phyloP scores from a whole-genome alignment of 106 monocot species.

The Xerophyta viscosa region DNA sequence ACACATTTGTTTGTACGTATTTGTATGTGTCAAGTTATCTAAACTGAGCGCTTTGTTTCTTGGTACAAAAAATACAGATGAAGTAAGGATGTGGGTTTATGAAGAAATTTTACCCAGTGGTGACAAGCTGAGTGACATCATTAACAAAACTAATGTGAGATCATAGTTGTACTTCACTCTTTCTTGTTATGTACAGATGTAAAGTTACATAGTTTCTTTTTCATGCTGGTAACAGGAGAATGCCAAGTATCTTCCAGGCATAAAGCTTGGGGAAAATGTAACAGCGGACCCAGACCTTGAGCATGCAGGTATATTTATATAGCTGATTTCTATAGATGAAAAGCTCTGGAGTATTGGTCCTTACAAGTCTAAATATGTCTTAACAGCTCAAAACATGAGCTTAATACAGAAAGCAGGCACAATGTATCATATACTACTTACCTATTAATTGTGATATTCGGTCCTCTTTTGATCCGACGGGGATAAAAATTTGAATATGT shows the following conservation, averaged over 20 bases:
- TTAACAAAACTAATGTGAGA: constrained; percentile 68
- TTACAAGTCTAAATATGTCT: too few relatives aligned
- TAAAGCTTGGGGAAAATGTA: constrained; percentile 81
- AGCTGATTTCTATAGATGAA: too few relatives aligned
- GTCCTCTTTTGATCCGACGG: too few relatives aligned
- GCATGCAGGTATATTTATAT: constrained; percentile 81
- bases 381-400: too few relatives aligned
- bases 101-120: constrained; percentile 72
- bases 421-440: too few relatives aligned
- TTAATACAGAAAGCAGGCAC: too few relatives aligned
- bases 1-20: too few relatives aligned
- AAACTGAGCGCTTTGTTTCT: not conserved
- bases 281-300: constrained; percentile 81
- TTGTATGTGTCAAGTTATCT: not conserved
- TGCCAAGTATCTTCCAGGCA: constrained; percentile 79
- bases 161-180: not conserved
- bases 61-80: constrained; percentile 31
- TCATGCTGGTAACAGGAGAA: constrained; percentile 57
- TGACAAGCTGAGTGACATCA: constrained; percentile 57
- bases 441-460: too few relatives aligned
- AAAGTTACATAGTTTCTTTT: not conserved
- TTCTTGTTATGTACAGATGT: not conserved
- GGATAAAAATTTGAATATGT: too few relatives aligned
- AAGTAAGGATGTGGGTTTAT: constrained; percentile 94
- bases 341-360: too few relatives aligned